phyloP scores from a whole-genome alignment of 139 green algal species.

The Parachlorella kessleri region DNA sequence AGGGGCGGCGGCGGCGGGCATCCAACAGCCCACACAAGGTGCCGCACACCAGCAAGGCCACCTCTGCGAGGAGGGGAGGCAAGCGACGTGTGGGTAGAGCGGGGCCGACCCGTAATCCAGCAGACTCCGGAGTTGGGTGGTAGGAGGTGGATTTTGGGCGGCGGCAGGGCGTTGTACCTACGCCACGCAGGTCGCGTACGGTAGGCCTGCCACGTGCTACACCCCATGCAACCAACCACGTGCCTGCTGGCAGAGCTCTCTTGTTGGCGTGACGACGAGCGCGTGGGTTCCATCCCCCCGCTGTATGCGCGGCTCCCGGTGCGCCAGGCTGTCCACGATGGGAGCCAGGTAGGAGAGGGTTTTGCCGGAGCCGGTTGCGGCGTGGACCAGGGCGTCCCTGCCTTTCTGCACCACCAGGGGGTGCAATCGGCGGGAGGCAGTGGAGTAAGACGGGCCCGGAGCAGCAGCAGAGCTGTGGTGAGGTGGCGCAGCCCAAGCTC shows the following conservation, averaged over 20 bases:
- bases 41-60: neutral
- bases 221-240: neutral
- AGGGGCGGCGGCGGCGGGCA: too few species aligned
- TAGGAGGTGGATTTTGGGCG: too few species aligned
- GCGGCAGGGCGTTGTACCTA: neutral
- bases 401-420: slow-evolving; percentile 45
- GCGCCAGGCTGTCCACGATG: slow-evolving; percentile 77
- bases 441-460: too few species aligned
- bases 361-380: slow-evolving; percentile 88
- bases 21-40: too few species aligned
- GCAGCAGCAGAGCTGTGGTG: too few species aligned
- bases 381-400: slow-evolving; percentile 70
- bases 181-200: neutral
- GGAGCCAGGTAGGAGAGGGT: slow-evolving; percentile 91
- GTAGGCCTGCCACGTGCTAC: slow-evolving; percentile 2
- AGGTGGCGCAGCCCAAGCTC: too few species aligned
- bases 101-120: too few species aligned
- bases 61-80: neutral
- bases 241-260: slow-evolving; percentile 89
- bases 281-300: slow-evolving; percentile 75
- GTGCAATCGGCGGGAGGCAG: neutral
- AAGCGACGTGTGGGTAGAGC: neutral
- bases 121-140: too few species aligned
- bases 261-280: slow-evolving; percentile 84
- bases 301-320: slow-evolving; percentile 48